Evolutionary conservation across 768 basidiomycete genomes (phyloP).

Genomic region (Suillus sp.): DNA sequence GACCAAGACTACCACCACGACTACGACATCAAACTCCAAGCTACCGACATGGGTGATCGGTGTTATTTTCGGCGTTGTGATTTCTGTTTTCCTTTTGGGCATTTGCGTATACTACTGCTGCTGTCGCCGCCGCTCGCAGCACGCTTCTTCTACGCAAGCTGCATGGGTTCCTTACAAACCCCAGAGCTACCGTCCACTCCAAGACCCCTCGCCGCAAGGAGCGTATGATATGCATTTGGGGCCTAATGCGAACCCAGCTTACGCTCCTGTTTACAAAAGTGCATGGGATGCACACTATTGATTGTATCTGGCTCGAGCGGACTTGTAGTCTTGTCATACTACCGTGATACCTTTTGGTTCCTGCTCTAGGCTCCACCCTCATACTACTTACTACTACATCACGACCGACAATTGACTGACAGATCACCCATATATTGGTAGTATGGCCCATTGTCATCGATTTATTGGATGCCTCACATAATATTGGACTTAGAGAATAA

Average conservation of each 20-base stretch:
- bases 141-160: constrained; percentile 1
- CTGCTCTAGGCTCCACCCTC: background rate
- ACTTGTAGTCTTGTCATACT: background rate
- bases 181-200: constrained; percentile 25
- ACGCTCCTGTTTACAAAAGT: constrained; percentile 21
- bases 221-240: constrained; percentile 31
- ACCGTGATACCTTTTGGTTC: background rate
- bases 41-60: constrained; percentile 19
- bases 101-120: constrained; percentile 11
- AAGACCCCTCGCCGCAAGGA: constrained; percentile 31
- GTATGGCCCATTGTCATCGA: background rate
- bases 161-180: constrained; percentile 14
- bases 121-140: constrained; percentile 19
- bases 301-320: background rate
- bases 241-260: constrained; percentile 14
- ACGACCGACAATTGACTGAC: background rate
- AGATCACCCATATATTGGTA: background rate
- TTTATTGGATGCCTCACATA: background rate
- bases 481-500: background rate
- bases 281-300: constrained; percentile 29
- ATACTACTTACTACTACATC: background rate
- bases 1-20: constrained; percentile 28
- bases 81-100: constrained; percentile 16
- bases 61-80: constrained; percentile 15
- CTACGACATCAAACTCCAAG: constrained; percentile 25